Conservation (phyloP, 2,329 filamentous ascomycete genomes). For the Chaetomium sp. region DNA sequence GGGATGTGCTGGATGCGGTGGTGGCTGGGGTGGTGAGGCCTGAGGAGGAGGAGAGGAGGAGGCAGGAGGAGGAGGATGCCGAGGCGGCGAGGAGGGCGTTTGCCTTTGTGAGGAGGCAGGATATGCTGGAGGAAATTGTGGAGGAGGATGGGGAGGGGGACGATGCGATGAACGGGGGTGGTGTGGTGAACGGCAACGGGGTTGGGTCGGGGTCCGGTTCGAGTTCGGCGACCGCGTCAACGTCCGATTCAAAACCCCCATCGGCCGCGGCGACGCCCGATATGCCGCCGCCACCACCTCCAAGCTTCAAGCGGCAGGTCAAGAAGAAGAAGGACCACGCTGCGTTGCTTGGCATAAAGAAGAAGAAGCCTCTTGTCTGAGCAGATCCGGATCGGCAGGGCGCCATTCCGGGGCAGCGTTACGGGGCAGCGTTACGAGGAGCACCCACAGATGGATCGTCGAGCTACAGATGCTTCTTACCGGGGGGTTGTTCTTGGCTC, state of each 20-base stretch:
- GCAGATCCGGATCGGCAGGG: not conserved
- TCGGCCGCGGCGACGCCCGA: slow-evolving; percentile 38
- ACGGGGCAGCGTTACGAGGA: not conserved
- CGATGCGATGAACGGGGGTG: slow-evolving; percentile 26
- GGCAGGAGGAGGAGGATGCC: slow-evolving; percentile 78
- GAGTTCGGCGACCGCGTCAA: slow-evolving; percentile 40
- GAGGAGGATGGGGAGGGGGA: slow-evolving; percentile 45
- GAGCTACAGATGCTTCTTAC: not conserved
- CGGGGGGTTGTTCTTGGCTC: not conserved
- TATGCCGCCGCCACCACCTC: slow-evolving; percentile 52
- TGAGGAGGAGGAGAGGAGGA: slow-evolving; percentile 62
- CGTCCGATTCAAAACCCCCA: slow-evolving; percentile 19
- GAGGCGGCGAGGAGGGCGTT: slow-evolving; percentile 82
- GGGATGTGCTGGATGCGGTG: slow-evolving; percentile 57
- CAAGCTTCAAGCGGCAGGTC: slow-evolving; percentile 71
- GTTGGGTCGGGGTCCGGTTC: slow-evolving; percentile 37
- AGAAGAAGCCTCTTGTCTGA: slow-evolving; percentile 66
- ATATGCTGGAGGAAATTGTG: slow-evolving; percentile 48
- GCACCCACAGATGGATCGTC: not conserved
- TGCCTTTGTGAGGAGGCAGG: slow-evolving; percentile 59
- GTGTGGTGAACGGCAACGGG: slow-evolving; percentile 28
- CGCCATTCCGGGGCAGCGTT: not conserved
- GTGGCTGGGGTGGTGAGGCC: slow-evolving; percentile 54
- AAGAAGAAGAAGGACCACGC: slow-evolving; percentile 88
- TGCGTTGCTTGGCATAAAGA: slow-evolving; percentile 81